phyloP scores from a whole-genome alignment of 192 early-diverging fungal species.

The Gryganskiella cystojenkinii region DNA sequence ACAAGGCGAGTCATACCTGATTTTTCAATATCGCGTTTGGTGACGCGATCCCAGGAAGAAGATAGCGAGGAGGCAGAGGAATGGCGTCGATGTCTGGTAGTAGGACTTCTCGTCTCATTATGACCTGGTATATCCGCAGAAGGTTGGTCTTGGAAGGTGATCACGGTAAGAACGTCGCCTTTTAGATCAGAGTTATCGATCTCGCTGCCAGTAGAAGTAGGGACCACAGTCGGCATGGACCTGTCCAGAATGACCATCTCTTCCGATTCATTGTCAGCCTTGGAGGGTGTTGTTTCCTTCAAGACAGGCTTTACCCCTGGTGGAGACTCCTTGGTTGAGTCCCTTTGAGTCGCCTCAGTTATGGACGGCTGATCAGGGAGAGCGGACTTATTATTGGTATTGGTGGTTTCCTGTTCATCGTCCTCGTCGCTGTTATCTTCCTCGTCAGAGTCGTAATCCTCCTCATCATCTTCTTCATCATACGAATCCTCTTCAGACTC shows the following conservation, averaged over 20 bases:
- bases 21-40: slow-evolving; percentile 29
- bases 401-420: slow-evolving; percentile 3
- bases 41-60: slow-evolving; percentile 43
- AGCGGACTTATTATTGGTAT: not conserved
- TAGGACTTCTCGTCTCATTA: too few species aligned
- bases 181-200: not conserved
- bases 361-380: not conserved
- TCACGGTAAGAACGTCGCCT: not conserved
- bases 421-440: slow-evolving; percentile 20
- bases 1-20: slow-evolving; percentile 13
- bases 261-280: not conserved
- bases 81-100: too few species aligned
- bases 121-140: not conserved
- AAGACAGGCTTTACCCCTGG: too few species aligned
- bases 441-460: slow-evolving; percentile 26
- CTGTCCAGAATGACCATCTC: slow-evolving; percentile 16
- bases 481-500: slow-evolving; percentile 13
- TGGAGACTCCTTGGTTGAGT: not conserved
- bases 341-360: not conserved
- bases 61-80: slow-evolving; percentile 35
- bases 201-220: not conserved
- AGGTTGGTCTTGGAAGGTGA: not conserved
- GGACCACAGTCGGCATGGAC: slow-evolving; percentile 6
- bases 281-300: not conserved
- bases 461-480: slow-evolving; percentile 18